A percentile compares a stretch with the other conserved stretches of the same genome.
Conservation (phyloP, 768 basidiomycete species). For the Gelatoporia subvermispora region DNA sequence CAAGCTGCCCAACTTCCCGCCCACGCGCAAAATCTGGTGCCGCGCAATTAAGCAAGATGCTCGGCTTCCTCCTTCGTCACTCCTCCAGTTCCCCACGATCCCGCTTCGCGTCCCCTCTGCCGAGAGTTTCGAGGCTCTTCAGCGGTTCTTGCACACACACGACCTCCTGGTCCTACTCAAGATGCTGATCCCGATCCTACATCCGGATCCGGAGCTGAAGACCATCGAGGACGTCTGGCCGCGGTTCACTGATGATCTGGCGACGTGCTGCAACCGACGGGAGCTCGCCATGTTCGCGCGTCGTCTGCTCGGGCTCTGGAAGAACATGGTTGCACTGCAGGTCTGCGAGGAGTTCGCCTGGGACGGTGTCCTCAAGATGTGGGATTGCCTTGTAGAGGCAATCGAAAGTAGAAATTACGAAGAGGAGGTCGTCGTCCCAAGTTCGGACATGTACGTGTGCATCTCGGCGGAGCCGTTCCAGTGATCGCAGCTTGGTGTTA, state of each 20-base stretch:
- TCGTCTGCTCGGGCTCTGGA: constrained; percentile 7
- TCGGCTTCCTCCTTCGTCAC: neutral
- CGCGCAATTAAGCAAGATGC: too few species aligned
- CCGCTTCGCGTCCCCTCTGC: constrained; percentile 56
- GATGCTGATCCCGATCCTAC: constrained; percentile 2
- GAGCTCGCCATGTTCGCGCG: constrained; percentile 4
- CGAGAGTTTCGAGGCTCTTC: constrained; percentile 47
- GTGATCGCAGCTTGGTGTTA: neutral
- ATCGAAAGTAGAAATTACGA: too few species aligned
- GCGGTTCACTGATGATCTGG: constrained; percentile 1
- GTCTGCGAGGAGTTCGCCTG: too few species aligned
- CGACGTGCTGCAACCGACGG: neutral
- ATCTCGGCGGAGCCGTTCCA: neutral
- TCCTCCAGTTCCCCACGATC: constrained; percentile 45
- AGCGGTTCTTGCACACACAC: constrained; percentile 55
- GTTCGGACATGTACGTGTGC: too few species aligned
- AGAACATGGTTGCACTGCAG: neutral
- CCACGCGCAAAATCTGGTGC: neutral
- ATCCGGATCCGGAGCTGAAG: neutral
- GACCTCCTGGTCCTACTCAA: constrained; percentile 3
- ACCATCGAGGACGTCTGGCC: neutral
- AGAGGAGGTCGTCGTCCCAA: too few species aligned
- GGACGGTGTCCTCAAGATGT: too few species aligned
- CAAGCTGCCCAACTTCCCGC: constrained; percentile 48
- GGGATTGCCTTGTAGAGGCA: too few species aligned